A percentile compares a stretch with the other conserved stretches of the same genome.
Conservation (phyloP, 495 filamentous ascomycete species). For the Penicillium atrosanguineum region DNA sequence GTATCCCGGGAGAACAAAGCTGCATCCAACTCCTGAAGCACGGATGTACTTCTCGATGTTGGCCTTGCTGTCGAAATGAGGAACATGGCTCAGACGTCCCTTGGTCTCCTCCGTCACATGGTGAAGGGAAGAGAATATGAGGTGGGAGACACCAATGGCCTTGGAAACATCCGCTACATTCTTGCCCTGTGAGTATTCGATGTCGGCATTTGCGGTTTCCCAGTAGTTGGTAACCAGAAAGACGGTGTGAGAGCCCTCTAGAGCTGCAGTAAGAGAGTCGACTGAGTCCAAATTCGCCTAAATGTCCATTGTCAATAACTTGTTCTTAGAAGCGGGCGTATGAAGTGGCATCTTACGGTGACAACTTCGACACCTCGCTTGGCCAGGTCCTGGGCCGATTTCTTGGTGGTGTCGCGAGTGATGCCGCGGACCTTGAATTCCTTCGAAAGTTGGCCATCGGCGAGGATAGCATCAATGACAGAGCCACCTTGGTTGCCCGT, state of each 20-base stretch:
- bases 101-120: conserved; percentile 14
- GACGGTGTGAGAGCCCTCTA: conserved; percentile 37
- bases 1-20: conserved; percentile 56
- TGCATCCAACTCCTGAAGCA: conserved; percentile 41
- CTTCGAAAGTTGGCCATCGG: conserved; percentile 23
- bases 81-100: conserved; percentile 19
- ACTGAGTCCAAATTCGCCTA: conserved; percentile 51
- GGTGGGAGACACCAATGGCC: conserved; percentile 19
- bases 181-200: conserved; percentile 52
- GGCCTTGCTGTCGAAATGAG: conserved; percentile 38
- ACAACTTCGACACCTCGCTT: conserved; percentile 22
- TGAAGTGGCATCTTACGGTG: conserved; percentile 11
- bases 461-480: conserved; percentile 25
- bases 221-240: conserved; percentile 30
- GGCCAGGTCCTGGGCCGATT: conserved; percentile 23
- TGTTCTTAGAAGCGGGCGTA: not conserved
- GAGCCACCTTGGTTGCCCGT: conserved; percentile 40
- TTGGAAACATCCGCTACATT: conserved; percentile 51
- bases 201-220: conserved; percentile 14
- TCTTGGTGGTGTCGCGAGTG: conserved; percentile 25
- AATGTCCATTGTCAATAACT: not conserved
- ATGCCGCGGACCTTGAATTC: conserved; percentile 40
- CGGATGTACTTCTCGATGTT: conserved; percentile 42
- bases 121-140: conserved; percentile 27
- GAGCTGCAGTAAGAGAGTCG: conserved; percentile 37